Evolutionary conservation across 768 basidiomycete species (phyloP).

Genomic region (Suillus paluster): DNA sequence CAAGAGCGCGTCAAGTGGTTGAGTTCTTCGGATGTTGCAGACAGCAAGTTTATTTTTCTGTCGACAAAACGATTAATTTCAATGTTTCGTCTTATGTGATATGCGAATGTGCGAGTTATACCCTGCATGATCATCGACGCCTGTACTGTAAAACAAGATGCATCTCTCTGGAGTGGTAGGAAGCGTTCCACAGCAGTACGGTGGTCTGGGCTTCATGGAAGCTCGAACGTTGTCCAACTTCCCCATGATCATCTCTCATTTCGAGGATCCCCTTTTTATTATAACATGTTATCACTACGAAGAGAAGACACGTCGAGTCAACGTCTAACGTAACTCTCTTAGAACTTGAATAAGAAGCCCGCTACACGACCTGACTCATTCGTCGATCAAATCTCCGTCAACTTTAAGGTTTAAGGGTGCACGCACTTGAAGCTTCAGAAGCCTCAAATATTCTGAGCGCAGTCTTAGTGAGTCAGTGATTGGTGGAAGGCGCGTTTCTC

Average conservation of each 20-base stretch:
- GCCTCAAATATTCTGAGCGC: not conserved
- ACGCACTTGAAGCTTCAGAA: not conserved
- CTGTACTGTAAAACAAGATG: not conserved
- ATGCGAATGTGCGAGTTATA: not conserved
- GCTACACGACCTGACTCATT: not conserved
- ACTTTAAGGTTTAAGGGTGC: not conserved
- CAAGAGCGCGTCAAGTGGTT: not conserved
- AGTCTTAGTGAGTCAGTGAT: not conserved
- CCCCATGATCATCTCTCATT: not conserved
- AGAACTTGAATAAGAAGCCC: not conserved
- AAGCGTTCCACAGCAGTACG: slow-evolving; percentile 5
- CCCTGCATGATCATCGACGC: not conserved
- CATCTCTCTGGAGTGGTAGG: not conserved
- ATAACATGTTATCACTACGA: not conserved
- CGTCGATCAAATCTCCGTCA: not conserved
- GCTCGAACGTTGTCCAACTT: slow-evolving; percentile 7
- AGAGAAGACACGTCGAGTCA: slow-evolving; percentile 3
- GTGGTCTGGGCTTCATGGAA: slow-evolving; percentile 6
- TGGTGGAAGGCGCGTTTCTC: not conserved
- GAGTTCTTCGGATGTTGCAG: slow-evolving; percentile 3
- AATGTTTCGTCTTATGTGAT: not conserved
- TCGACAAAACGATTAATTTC: not conserved
- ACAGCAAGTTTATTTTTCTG: slow-evolving; percentile 2
- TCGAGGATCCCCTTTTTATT: not conserved
- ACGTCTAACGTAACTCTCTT: not conserved